Evolutionary conservation across 441 rosid species (phyloP), one percentile per base, ranked within the genome.

Genomic region (Jatropha multifida): DNA sequence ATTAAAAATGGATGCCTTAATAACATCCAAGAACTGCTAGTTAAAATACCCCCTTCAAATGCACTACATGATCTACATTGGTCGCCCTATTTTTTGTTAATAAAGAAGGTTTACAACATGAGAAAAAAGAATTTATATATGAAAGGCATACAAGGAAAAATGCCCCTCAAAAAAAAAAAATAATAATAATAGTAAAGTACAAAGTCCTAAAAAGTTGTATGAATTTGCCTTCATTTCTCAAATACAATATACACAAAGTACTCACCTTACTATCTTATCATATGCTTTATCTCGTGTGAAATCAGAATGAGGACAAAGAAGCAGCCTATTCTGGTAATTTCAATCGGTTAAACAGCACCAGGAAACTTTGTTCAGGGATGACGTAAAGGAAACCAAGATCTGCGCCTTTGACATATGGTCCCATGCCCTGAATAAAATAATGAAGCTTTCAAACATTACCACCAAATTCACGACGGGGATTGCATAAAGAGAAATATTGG

Each of bases 331-430:
- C 88, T 1, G 97, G 98, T 63, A 95, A 82, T 75, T 78, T 89
- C 80, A 95, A 82, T 42, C 95, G 92, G 86, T 90, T 93, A 85
- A 95, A 95, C 78, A 93, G 81, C 79, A 95, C 94, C 41, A 95
- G 84, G 88, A 95, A 95, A 82, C 97, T 92, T 85, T 93, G 91
- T 82, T 89, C 93, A 5, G 98, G 96, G 68, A 93, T 91, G 41
- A 86, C 74, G 61, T 95, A 88, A 15, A 95, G 86, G 86, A 95
- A 93, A 54, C 98, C 99, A 37, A 95, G 94, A 83, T 95, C 99
- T 44, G 92, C 97, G 18, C 96, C 97, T 68, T 86, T 93, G 69
- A 86, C 81, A 71, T 87, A 93, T 26, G 94, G 92, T 80, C 91
- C 94, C 79, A 88, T 82, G 66, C 98, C 94, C 98, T 93, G 73